Evolutionary conservation across 2,329 filamentous ascomycete species (phyloP).

Genomic region (Aspergillus sp.): DNA sequence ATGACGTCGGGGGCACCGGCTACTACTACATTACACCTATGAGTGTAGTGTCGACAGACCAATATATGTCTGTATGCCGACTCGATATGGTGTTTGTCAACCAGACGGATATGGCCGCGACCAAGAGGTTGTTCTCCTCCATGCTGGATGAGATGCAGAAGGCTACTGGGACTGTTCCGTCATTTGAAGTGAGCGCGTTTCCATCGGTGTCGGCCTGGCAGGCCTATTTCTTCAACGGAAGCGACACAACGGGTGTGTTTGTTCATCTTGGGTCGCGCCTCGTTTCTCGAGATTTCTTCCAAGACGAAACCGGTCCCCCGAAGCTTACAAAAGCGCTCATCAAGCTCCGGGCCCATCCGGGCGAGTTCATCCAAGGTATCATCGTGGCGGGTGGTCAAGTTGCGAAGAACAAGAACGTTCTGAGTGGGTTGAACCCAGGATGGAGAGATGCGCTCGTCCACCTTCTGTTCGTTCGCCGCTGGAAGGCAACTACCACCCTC

Average conservation of each 20-base stretch:
- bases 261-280: background rate
- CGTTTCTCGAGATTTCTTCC: background rate
- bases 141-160: background rate
- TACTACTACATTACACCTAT: background rate
- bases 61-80: background rate
- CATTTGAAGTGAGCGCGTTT: background rate
- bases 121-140: background rate
- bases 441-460: background rate
- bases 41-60: background rate
- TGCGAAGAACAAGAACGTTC: background rate
- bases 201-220: background rate
- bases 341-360: background rate
- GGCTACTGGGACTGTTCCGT: no score
- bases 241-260: background rate
- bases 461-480: background rate
- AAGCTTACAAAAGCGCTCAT: background rate
- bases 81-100: background rate
- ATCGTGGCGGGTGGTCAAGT: constrained; percentile 1
- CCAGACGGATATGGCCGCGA: background rate
- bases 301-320: background rate
- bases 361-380: background rate
- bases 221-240: background rate
- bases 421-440: background rate
- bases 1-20: background rate
- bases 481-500: background rate